phyloP scores from a whole-genome alignment of 2,329 filamentous ascomycete species.

The Aspergillus puulaauensis region DNA sequence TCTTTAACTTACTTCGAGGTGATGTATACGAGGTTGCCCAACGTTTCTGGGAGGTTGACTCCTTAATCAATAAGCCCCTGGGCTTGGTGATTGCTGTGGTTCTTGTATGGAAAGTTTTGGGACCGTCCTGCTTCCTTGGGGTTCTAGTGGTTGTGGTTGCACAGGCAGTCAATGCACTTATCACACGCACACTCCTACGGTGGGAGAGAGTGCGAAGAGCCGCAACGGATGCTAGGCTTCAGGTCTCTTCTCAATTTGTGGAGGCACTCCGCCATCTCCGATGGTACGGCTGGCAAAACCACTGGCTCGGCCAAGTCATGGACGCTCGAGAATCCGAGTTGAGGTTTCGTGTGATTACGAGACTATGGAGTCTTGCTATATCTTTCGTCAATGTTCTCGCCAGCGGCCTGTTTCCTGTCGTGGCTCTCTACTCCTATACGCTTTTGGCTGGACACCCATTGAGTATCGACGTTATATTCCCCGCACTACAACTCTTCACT shows the following conservation, averaged over 20 bases:
- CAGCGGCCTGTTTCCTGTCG: conserved; percentile 73
- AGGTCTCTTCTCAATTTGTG: conserved; percentile 81
- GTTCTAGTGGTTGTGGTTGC: conserved; percentile 68
- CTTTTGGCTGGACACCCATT: conserved; percentile 66
- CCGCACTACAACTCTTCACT: conserved; percentile 76
- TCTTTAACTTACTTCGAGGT: conserved; percentile 78
- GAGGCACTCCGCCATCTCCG: conserved; percentile 78
- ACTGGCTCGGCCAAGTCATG: conserved; percentile 71
- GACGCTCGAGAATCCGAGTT: conserved; percentile 67
- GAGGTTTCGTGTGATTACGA: conserved; percentile 62
- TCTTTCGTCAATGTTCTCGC: conserved; percentile 69
- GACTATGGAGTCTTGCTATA: conserved; percentile 63
- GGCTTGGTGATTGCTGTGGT: conserved; percentile 72
- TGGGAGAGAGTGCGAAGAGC: conserved; percentile 70
- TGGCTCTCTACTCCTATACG: conserved; percentile 80
- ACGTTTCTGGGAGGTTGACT: conserved; percentile 81
- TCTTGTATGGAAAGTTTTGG: conserved; percentile 75
- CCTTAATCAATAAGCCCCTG: conserved; percentile 72
- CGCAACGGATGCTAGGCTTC: conserved; percentile 74
- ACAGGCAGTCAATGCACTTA: conserved; percentile 66
- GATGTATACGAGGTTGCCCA: conserved; percentile 42
- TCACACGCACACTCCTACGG: conserved; percentile 65
- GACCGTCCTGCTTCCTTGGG: conserved; percentile 74
- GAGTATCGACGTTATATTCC: conserved; percentile 80
- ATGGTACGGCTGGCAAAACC: conserved; percentile 79